Base-by-base conservation (phyloP, 805 yeast species). In the Candida nonsorbophila region DNA sequence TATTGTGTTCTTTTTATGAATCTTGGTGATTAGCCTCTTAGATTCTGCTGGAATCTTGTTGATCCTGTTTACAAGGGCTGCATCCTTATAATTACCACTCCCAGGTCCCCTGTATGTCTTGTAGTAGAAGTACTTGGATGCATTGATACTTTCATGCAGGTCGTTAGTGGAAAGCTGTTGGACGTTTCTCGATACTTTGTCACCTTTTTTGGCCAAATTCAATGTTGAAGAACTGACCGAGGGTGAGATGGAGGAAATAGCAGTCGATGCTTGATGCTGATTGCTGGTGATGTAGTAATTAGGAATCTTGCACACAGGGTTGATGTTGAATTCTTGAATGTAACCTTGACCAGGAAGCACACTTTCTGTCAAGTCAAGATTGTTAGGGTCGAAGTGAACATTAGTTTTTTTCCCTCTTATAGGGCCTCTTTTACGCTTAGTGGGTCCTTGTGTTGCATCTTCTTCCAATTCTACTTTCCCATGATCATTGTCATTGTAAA, bases 31-130 rank as follows among this genome's bases (percentile, higher is more conserved):
- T 9, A 20, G 23, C 5, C 29, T 30, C 8, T 17, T 14, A 19
- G 25, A 19, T 13, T 19, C 25, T 4, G 21, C 20, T 5, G 50
- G 58, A 24, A 64, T 53, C 29, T 51, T 51, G 41, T 62, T 64
- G 36, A 64, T 58, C 24, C 57, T 47, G 36, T 58, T 62, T 36
- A 61, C 55, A 22, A 64, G 38, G 2, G 67, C 57, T 1, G 66
- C 67, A 40, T 64, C 71, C 37, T 64, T 64, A 39, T 60, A 64
- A 34, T 62, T 64, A 3, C 71, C 70, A 24, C 62, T 55, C 2
- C 71, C 71, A 2, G 69, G 69, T 1, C 71, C 71, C 25, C 69
- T 48, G 32, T 61, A 62, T 19, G 55, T 50, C 36, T 61, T 61
- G 14, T 56, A 51, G 36, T 62, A 64, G 38, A 51, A 63, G 40